Conservation (phyloP, 1,139 yeast species). For the Taiozyma sp. region DNA sequence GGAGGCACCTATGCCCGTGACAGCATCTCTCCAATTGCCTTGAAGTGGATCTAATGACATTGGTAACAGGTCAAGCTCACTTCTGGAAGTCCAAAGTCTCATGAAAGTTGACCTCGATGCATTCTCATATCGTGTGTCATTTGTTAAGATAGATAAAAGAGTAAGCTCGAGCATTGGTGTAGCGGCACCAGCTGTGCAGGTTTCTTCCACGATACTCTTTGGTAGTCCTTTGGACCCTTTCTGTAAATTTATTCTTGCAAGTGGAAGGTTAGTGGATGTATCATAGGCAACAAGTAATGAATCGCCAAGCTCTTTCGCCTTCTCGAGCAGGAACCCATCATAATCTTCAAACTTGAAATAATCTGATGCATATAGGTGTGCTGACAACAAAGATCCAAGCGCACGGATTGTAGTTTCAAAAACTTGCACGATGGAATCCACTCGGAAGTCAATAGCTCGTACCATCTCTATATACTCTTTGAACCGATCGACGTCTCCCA, state of each 20-base stretch:
- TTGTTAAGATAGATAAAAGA: conserved; percentile 65
- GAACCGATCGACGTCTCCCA: conserved; percentile 60
- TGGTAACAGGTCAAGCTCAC: conserved; percentile 63
- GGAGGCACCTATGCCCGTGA: conserved; percentile 87
- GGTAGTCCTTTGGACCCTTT: conserved; percentile 41
- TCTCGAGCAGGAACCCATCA: conserved; percentile 60
- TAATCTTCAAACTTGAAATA: conserved; percentile 46
- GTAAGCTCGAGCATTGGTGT: conserved; percentile 80
- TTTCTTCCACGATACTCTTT: conserved; percentile 41
- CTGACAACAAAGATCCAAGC: conserved; percentile 72
- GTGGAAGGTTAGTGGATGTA: conserved; percentile 59
- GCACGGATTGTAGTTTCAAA: conserved; percentile 82
- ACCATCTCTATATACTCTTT: conserved; percentile 45
- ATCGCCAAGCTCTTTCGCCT: conserved; percentile 72
- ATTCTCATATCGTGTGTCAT: conserved; percentile 65
- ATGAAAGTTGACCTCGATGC: conserved; percentile 61
- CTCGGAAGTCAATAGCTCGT: conserved; percentile 42
- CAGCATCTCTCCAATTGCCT: conserved; percentile 52
- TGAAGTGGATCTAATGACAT: conserved; percentile 68
- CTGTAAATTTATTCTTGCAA: conserved; percentile 64
- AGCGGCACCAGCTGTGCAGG: conserved; percentile 85
- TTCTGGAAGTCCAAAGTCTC: conserved; percentile 66
- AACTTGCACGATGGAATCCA: conserved; percentile 74
- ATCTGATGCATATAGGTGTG: conserved; percentile 72
- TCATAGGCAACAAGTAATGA: conserved; percentile 64